Percentiles rank a stretch among this genome's conserved stretches.
Evolutionary conservation across 108 stramenopile species (phyloP).

Genomic region (Nannochloropsis gaditana): DNA sequence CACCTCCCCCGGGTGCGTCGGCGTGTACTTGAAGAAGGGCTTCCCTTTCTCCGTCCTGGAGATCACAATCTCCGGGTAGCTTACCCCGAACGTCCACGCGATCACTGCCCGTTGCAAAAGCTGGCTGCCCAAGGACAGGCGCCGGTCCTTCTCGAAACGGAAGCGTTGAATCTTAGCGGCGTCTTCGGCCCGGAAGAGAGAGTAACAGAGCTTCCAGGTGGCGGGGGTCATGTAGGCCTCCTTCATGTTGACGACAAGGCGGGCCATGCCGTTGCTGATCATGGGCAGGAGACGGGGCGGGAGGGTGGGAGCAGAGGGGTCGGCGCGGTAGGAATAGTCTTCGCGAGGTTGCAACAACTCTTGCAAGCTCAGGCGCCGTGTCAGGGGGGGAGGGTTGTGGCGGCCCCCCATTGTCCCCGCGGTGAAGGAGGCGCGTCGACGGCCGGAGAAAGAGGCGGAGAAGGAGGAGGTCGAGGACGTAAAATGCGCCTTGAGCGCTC

Average conservation of each 20-base stretch:
- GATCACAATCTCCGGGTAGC: not conserved
- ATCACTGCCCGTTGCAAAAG: conserved; percentile 38
- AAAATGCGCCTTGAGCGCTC: not conserved
- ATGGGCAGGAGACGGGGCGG: not conserved
- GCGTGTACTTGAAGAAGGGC: conserved; percentile 27
- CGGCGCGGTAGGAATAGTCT: not conserved
- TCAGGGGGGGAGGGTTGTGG: not conserved
- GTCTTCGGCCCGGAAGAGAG: not conserved
- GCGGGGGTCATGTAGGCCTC: not conserved
- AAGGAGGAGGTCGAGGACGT: not conserved
- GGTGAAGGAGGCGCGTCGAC: not conserved
- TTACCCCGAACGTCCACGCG: conserved; percentile 18
- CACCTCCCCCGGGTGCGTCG: not conserved
- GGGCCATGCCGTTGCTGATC: not conserved
- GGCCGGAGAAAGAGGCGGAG: not conserved
- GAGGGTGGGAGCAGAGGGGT: not conserved
- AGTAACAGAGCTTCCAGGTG: not conserved
- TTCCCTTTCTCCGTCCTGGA: conserved; percentile 23
- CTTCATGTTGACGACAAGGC: conserved; percentile 11
- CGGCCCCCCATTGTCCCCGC: not conserved
- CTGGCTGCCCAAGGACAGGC: conserved; percentile 39
- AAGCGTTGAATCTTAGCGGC: not conserved
- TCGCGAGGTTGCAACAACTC: not conserved
- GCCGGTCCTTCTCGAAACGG: conserved; percentile 18
- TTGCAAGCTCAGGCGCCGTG: not conserved